These are phyloP conservation scores for Oidiodendron maius DNA, from an alignment of 495 filamentous ascomycete species.

Conservation along the genomic window DNA sequence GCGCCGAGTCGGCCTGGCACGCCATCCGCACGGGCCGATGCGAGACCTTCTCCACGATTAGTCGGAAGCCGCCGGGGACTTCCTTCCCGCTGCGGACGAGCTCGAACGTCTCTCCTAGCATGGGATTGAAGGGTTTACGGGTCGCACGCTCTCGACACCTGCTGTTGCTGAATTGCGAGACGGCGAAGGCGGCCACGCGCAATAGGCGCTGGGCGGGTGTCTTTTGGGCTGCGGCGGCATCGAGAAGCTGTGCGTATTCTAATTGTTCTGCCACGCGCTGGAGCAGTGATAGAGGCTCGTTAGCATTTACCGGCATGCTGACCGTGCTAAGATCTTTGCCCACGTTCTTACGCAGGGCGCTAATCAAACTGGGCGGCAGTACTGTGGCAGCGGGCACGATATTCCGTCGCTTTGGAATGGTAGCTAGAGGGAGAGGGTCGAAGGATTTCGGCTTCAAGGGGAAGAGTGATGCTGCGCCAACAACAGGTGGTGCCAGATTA, in stretches of 20 bases:
- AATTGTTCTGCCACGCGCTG: conserved; percentile 84
- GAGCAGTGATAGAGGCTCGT: conserved; percentile 83
- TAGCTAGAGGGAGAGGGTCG: conserved; percentile 65
- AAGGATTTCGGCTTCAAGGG: conserved; percentile 70
- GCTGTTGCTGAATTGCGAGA: conserved; percentile 72
- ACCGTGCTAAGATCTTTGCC: conserved; percentile 95
- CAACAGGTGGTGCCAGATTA: conserved; percentile 30
- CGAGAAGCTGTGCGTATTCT: conserved; percentile 82
- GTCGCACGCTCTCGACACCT: conserved; percentile 86
- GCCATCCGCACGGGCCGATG: conserved; percentile 90
- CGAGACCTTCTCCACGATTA: conserved; percentile 87
- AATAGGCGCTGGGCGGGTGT: conserved; percentile 65
- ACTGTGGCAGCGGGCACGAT: conserved; percentile 68
- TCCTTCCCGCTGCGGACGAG: conserved; percentile 77
- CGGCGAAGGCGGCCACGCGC: conserved; percentile 83
- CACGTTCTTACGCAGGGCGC: conserved; percentile 93
- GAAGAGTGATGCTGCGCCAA: conserved; percentile 52
- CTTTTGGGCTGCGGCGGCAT: conserved; percentile 57
- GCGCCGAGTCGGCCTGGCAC: conserved; percentile 78
- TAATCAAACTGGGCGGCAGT: conserved; percentile 81
- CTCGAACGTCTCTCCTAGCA: conserved; percentile 94
- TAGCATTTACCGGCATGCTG: conserved; percentile 93
- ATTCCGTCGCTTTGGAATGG: conserved; percentile 57
- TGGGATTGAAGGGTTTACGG: conserved; percentile 96
- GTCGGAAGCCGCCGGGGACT: conserved; percentile 67